Evolutionary conservation across 371 early-diverging fungal genomes (phyloP), one percentile per base, ranked within the genome.

Genomic region (Apophysomyces ossiformis): DNA sequence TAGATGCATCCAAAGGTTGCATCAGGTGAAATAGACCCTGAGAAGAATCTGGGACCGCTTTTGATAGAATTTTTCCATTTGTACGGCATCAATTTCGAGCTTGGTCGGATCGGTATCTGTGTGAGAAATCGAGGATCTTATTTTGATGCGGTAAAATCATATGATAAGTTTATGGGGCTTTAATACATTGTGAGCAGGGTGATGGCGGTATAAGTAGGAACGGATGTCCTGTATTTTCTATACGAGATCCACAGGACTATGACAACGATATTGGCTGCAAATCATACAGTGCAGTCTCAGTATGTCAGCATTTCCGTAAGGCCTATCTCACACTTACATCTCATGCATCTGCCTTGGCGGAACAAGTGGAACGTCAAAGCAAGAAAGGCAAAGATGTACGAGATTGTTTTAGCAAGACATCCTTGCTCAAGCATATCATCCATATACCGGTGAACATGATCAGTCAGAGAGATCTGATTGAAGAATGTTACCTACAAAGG

Each of bases 21-120:
- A 66, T 70, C 84, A 4, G 83, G 90, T 7, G 70, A 75, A 6
- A 90, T 97, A 9, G 70, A 84, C 7, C 79, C 93, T 0, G 60
- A 81, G 57, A 83, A 92, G n/a, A 98, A 98, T 75, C 67, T 99
- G 8, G 98, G 96, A 11, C 83, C 90, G 1, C 75, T 99, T n/a
- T 68, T 99, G 41, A 69, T 98, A 15, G 99, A 99, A 71, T 96
- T 98, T 65, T 87, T 99, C 37, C 95, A 98, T 69, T 83, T 96
- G 16, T 99, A 96, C 73, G 99, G 99, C 6, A 69, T 77, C n/a
- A 69, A 81, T 7, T 95, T 96, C 71, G 91, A 91, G 68, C 85
- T 89, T 63, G 75, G 74, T 21, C 66, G 74, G 1, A 86, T 91
- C n/a, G 95, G 93, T 9, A 83, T 98, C 58, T 73, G 75, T 39